A percentile compares a stretch with the other conserved stretches of the same genome.
Evolutionary conservation across 2,329 filamentous ascomycete species (phyloP).

Genomic region (Phialocephala sp.): DNA sequence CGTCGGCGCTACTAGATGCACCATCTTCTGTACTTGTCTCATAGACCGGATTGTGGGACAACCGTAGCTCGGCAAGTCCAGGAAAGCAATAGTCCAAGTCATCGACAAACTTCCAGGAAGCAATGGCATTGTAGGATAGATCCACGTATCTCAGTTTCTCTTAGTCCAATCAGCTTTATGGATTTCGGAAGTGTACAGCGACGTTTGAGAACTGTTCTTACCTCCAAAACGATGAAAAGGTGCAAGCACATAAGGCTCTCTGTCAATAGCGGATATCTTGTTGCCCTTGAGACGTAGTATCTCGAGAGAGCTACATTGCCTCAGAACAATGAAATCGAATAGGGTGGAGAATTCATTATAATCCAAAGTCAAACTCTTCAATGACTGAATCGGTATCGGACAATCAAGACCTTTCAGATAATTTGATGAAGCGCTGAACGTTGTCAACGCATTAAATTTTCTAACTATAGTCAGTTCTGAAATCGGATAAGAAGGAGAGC

Average conservation of each 20-base stretch:
- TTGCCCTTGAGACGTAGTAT: slow-evolving; percentile 79
- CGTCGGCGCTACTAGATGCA: slow-evolving; percentile 65
- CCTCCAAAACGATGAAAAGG: slow-evolving; percentile 30
- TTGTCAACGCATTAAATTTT: neutral
- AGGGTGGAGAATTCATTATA: slow-evolving; percentile 71
- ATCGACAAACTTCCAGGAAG: slow-evolving; percentile 77
- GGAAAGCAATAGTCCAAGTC: slow-evolving; percentile 71
- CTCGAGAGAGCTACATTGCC: slow-evolving; percentile 56
- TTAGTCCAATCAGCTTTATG: neutral
- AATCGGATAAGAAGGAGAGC: neutral
- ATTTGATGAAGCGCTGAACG: slow-evolving; percentile 56
- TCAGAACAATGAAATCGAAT: slow-evolving; percentile 60
- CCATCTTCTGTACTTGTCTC: slow-evolving; percentile 45
- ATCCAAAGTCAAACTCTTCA: slow-evolving; percentile 72
- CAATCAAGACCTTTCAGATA: slow-evolving; percentile 58
- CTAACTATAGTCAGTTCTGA: neutral
- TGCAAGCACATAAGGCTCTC: slow-evolving; percentile 1
- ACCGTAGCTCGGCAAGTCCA: slow-evolving; percentile 73
- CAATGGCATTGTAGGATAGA: slow-evolving; percentile 73
- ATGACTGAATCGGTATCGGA: slow-evolving; percentile 39
- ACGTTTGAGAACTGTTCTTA: slow-evolving; percentile 6
- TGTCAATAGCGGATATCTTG: slow-evolving; percentile 65
- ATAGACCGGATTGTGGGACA: slow-evolving; percentile 88
- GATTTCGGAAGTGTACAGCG: neutral
- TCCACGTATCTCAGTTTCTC: slow-evolving; percentile 61